phyloP scores from a whole-genome alignment of 371 early-diverging fungal species.

The Blakeslea trispora region DNA sequence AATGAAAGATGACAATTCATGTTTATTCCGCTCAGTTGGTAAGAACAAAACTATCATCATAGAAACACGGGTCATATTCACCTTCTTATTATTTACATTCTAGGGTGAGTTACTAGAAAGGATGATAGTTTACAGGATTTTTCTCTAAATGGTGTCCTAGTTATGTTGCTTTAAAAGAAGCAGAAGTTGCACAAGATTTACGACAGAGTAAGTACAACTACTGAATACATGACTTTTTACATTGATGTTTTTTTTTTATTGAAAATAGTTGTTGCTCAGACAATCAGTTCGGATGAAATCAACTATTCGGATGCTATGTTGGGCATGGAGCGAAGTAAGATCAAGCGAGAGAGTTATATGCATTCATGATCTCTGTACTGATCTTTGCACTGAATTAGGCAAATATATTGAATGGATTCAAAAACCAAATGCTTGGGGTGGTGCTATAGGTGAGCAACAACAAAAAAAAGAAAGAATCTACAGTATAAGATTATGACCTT shows the following conservation, averaged over 20 bases:
- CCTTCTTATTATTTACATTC: too few relatives aligned
- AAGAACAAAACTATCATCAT: slow-evolving; percentile 3
- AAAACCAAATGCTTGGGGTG: slow-evolving; percentile 58
- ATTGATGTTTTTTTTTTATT: too few relatives aligned
- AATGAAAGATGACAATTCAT: slow-evolving; percentile 60
- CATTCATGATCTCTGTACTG: background rate
- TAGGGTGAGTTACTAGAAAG: too few relatives aligned
- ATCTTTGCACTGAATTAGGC: slow-evolving; percentile 15
- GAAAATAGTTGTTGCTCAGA: background rate
- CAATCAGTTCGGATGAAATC: background rate
- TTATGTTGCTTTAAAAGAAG: too few relatives aligned
- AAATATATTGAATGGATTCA: slow-evolving; percentile 57
- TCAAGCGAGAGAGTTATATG: slow-evolving; percentile 22
- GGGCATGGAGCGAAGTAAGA: slow-evolving; percentile 15
- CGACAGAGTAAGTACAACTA: too few relatives aligned
- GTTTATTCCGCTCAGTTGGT: slow-evolving; percentile 56
- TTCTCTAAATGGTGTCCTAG: too few relatives aligned
- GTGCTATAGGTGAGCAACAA: slow-evolving; percentile 55
- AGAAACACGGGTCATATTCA: too few relatives aligned
- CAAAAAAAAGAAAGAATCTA: background rate
- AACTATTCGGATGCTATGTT: slow-evolving; percentile 29
- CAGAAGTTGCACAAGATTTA: too few relatives aligned
- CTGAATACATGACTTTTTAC: too few relatives aligned
- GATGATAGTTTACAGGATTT: too few relatives aligned
- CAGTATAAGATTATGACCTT: too few relatives aligned